phyloP scores from a whole-genome alignment of 192 early-diverging fungal species.

The Polychytrium aggregatum region DNA sequence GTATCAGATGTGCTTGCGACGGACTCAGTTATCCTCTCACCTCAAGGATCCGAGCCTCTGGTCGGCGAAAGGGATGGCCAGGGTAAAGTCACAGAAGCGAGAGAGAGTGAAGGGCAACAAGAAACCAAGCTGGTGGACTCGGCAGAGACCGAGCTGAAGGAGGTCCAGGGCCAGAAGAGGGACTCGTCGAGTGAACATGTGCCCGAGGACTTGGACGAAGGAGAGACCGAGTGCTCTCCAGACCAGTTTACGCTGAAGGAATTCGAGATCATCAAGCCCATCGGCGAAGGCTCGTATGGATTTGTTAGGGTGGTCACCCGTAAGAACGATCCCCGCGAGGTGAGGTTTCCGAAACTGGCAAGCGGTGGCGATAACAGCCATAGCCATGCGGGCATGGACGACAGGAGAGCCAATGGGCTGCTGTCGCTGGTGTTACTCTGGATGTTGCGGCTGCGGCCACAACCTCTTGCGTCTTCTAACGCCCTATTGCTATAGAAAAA shows the following conservation, averaged over 20 bases:
- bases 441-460: constrained; percentile 28
- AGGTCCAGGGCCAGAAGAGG: neutral
- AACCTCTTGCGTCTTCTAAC: no score
- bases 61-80: constrained; percentile 15
- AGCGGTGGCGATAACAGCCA: no score
- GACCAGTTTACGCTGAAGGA: constrained; percentile 37
- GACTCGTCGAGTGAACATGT: constrained; percentile 6
- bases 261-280: constrained; percentile 41
- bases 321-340: constrained; percentile 30
- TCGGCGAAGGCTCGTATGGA: constrained; percentile 66
- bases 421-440: no score
- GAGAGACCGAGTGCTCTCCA: constrained; percentile 28
- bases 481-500: no score
- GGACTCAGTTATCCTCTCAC: no score
- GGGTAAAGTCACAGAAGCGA: constrained; percentile 4
- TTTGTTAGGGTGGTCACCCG: constrained; percentile 49
- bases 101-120: neutral
- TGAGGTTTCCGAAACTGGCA: no score
- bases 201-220: constrained; percentile 2
- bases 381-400: no score
- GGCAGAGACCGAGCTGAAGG: constrained; percentile 7
- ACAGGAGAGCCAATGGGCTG: no score
- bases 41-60: no score
- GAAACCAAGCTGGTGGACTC: neutral
- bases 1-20: no score